Base-by-base conservation (phyloP, 306 rosid species). In the Fragaria nilgerrensis region DNA sequence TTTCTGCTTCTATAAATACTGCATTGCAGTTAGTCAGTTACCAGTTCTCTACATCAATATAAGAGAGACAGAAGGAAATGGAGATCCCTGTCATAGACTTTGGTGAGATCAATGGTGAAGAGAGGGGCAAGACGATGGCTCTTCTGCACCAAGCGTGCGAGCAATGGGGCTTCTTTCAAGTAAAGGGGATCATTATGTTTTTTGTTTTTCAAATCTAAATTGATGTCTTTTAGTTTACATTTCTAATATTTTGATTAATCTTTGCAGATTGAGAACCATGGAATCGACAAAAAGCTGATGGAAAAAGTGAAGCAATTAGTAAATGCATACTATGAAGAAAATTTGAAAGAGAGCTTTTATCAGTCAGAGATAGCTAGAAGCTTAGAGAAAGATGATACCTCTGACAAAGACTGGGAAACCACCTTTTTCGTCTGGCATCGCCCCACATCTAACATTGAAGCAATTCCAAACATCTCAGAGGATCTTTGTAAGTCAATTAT, bases 351-450 rank as follows among this genome's bases (percentile, higher is more conserved):
- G 77, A 76, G 84, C 23, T 94, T 94, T 77, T 94, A 89, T 63
- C 77, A 86, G 61, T 90, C 96, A 73, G 85, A 83, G 86, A 73
- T 79, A 37, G 97, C 90, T 20, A 88, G 87, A 77, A 79, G 78
- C 70, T 72, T 88, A 72, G 83, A 80, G 78, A 58, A 84, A 67
- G 73, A 72, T 13, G 53, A 68, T 56, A 63, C 80, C 49, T 58
- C 87, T 48, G 88, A 87, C 53, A 34, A 70, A 37, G 97, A 94
- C 78, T 94, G 98, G 98, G 97, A 94, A 85, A 85, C 86, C 80
- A 68, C 87, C 59, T 90, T 94, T 78, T 94, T 94, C 92, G 85
- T 94, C 64, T 85, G 89, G 88, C 98, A 94, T 74, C 91, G 81
- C 41, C 98, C 98, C 25, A 74, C 68, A 20, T 88, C 97, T 7